Base-by-base conservation (phyloP, 1,284 basidiomycete genomes). In the Chiua sp. region DNA sequence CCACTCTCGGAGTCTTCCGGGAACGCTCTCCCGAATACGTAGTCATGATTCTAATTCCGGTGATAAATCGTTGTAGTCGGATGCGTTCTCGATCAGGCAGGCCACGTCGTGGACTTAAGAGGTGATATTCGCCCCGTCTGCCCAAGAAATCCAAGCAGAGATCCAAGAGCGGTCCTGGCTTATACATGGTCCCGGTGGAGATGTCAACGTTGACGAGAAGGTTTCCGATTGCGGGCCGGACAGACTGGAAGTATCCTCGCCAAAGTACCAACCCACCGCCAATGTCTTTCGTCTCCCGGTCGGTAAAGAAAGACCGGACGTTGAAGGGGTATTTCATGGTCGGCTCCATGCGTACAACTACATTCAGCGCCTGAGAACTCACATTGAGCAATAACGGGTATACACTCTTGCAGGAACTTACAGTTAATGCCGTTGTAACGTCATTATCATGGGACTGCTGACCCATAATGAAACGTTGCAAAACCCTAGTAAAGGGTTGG, bases 151-250 rank as follows among this genome's bases (percentile, higher is more conserved):
- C 85, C 3, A 87, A 74, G 64, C 87, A 87, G 3, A 91, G 73
- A 30, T 77, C 71, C 51, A 91, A 68, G 6, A 86, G 69, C 0
- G 72, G 63, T 0, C 83, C 82, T 0, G 80, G 67, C 69, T 86
- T 86, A 72, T 88, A 92, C 89, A 93, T 91, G 0, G 85, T 82
- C 1, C 86, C 90, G 0, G 91, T 91, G 3, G 86, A 86, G 59
- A 92, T 90, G 63, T 93, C 91, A 62, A 93, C 82, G 64, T 93
- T 93, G 69, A 93, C 84, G 47, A 92, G 74, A 78, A 92, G 85
- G 20, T 79, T 79, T 2, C 84, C 83, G 23, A 86, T 81, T 1
- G 83, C 88, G 12, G 91, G 91, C 16, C 91, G 80, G 30, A 91
- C 83, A 0, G 88, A 91, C 69, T 91, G 89, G 73, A 92, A 91